Evolutionary conservation across 192 early-diverging fungal species (phyloP).

Genomic region (Rhizophlyctis rosea): DNA sequence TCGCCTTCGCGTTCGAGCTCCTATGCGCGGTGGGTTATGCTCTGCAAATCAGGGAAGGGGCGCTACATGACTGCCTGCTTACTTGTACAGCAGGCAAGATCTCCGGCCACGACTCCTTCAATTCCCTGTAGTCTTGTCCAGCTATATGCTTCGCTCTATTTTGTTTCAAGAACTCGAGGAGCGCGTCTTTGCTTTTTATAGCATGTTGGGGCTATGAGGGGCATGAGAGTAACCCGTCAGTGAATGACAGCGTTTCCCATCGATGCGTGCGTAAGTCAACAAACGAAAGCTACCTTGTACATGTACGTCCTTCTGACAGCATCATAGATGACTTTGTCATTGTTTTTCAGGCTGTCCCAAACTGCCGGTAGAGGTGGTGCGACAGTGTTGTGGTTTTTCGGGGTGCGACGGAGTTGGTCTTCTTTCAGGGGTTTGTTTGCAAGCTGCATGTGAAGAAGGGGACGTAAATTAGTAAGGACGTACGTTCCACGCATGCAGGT

Average conservation of each 20-base stretch:
- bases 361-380: not conserved
- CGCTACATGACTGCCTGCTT: not conserved
- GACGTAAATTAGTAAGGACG: no score
- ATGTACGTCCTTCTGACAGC: not conserved
- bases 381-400: no score
- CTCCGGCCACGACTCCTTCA: conserved; percentile 22
- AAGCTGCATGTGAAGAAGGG: no score
- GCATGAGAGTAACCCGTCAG: not conserved
- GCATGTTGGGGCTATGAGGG: conserved; percentile 20
- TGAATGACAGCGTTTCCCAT: not conserved
- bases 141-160: not conserved
- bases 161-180: conserved; percentile 11
- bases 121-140: conserved; percentile 23
- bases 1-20: conserved; percentile 22
- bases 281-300: not conserved
- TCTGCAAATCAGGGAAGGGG: not conserved
- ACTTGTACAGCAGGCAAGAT: conserved; percentile 11
- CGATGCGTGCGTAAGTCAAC: not conserved
- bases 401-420: no score
- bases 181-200: conserved; percentile 20
- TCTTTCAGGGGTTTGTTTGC: no score
- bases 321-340: conserved; percentile 21
- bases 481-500: no score
- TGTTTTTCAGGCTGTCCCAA: conserved; percentile 17
- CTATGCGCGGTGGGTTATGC: not conserved